A percentile compares a stretch with the other conserved stretches of the same genome.
Conservation (phyloP, 768 basidiomycete species). For the Suillus americanus region DNA sequence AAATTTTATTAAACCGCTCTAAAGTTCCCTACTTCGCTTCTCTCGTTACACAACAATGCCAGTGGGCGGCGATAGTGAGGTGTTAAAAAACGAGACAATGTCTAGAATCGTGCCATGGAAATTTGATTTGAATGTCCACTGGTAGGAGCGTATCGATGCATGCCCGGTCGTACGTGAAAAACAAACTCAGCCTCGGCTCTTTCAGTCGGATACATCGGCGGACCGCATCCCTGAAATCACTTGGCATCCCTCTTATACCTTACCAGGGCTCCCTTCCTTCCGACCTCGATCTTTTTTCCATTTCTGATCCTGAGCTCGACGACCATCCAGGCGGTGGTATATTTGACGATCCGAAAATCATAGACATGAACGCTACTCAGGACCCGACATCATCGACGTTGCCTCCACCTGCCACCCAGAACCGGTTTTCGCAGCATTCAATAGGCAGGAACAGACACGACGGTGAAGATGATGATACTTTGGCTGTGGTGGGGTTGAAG, state of each 20-base stretch:
- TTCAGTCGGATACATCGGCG: conserved; percentile 14
- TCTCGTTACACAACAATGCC: neutral
- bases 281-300: conserved; percentile 10
- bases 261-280: conserved; percentile 4
- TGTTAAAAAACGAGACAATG: neutral
- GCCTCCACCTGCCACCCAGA: conserved; percentile 7
- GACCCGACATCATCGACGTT: neutral
- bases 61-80: neutral
- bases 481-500: conserved; percentile 12
- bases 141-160: neutral
- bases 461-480: conserved; percentile 10
- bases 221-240: conserved; percentile 14
- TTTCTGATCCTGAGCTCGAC: conserved; percentile 8
- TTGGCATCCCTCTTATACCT: conserved; percentile 17
- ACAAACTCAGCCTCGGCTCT: conserved; percentile 9
- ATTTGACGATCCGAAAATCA: neutral
- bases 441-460: conserved; percentile 9
- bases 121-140: neutral
- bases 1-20: too few relatives aligned
- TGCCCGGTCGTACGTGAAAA: conserved; percentile 8
- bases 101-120: neutral
- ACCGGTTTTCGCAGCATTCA: neutral
- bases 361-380: conserved; percentile 1
- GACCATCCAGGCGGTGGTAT: neutral
- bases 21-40: neutral